Percentiles rank a stretch among this genome's conserved stretches.
These are phyloP conservation scores for Fusarium coicis DNA, from an alignment of 2,329 filamentous ascomycete species.

Conservation along the genomic window DNA sequence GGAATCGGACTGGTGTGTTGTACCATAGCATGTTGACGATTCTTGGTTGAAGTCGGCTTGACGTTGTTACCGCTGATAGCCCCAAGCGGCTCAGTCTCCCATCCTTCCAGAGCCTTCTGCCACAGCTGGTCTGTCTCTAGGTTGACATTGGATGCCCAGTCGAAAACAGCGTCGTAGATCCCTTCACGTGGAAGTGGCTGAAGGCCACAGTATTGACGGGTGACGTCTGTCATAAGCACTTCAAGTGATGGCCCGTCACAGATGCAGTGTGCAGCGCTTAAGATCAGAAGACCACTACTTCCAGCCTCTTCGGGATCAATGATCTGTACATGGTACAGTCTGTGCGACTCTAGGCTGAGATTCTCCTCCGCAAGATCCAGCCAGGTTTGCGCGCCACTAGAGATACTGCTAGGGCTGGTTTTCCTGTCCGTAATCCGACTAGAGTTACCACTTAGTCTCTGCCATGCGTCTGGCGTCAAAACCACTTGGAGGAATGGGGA, in stretches of 20 bases:
- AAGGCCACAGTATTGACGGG: neutral
- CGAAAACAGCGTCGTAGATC: neutral
- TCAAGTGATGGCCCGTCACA: constrained; percentile 22
- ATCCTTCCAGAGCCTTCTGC: constrained; percentile 8
- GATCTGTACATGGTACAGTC: neutral
- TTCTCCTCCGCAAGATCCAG: neutral
- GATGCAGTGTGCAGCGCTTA: constrained; percentile 21
- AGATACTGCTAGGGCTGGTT: fast-evolving
- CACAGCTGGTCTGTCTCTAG: neutral
- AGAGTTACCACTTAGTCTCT: fast-evolving
- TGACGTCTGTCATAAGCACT: constrained; percentile 6
- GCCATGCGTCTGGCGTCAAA: neutral
- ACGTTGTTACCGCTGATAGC: constrained; percentile 18
- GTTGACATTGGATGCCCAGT: neutral
- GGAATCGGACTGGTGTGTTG: neutral
- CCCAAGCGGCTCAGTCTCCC: constrained; percentile 11
- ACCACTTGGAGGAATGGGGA: constrained; percentile 9
- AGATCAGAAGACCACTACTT: neutral
- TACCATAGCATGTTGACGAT: constrained; percentile 1
- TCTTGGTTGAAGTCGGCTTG: neutral
- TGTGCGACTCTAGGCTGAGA: neutral
- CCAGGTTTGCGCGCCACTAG: neutral
- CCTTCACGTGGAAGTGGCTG: neutral
- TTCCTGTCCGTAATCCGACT: neutral
- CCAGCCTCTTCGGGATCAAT: neutral